These are phyloP conservation scores for Epithemia pelagica DNA, from an alignment of 108 stramenopile genomes.

Conservation along the genomic window DNA sequence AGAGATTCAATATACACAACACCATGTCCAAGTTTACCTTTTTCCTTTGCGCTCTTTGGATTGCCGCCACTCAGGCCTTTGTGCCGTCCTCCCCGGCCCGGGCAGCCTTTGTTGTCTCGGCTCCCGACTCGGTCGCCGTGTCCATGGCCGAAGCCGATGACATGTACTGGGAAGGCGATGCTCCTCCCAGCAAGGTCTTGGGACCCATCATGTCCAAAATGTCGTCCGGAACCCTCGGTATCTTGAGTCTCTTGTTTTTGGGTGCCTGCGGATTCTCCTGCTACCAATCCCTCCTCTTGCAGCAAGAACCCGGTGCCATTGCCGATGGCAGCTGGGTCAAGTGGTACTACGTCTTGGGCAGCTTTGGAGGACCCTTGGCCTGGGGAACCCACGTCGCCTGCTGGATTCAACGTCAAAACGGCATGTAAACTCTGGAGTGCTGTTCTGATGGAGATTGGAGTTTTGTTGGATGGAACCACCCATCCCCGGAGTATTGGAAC, in stretches of 20 bases:
- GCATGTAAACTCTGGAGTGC: conserved; percentile 90
- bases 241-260: conserved; percentile 61
- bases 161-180: conserved; percentile 86
- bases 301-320: conserved; percentile 80
- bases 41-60: conserved; percentile 63
- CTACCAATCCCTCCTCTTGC: conserved; percentile 51
- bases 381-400: conserved; percentile 90
- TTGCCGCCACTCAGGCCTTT: conserved; percentile 71
- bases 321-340: conserved; percentile 85
- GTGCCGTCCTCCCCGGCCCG: conserved; percentile 35
- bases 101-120: conserved; percentile 7
- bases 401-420: conserved; percentile 93
- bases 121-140: conserved; percentile 22
- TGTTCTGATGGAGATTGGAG: too few species aligned
- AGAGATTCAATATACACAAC: too few species aligned
- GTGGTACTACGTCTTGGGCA: conserved; percentile 84
- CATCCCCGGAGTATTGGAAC: too few species aligned
- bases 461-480: too few species aligned
- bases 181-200: conserved; percentile 90
- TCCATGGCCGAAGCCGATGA: conserved; percentile 65
- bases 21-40: conserved; percentile 54
- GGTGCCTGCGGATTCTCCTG: conserved; percentile 61
- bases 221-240: conserved; percentile 79
- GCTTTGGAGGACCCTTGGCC: conserved; percentile 80
- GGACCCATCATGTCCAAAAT: conserved; percentile 93